These are phyloP conservation scores for Phytopythium boreale DNA, from an alignment of 352 stramenopile genomes.

Conservation along the genomic window DNA sequence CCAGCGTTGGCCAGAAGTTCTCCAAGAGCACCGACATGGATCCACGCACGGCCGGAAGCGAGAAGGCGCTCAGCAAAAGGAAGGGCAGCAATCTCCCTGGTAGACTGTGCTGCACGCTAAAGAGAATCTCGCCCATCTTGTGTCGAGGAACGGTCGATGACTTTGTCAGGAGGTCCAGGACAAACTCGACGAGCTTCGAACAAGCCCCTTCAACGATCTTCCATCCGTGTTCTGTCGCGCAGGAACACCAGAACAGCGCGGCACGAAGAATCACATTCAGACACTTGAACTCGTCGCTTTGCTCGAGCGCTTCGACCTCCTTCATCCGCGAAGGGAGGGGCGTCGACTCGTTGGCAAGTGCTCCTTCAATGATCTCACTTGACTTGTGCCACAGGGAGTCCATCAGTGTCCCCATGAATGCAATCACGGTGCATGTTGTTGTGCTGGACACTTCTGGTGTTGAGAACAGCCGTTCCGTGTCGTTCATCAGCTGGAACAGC, in stretches of 20 bases:
- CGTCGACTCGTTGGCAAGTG: conserved; percentile 7
- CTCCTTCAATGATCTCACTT: conserved; percentile 14
- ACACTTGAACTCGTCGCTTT: conserved; percentile 69
- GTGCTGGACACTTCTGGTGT: conserved; percentile 10
- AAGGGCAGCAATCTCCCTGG: conserved; percentile 75
- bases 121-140: conserved; percentile 18
- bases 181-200: conserved; percentile 52
- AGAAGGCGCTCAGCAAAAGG: conserved; percentile 61
- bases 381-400: conserved; percentile 41
- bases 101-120: conserved; percentile 56
- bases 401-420: conserved; percentile 63
- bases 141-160: conserved; percentile 13
- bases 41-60: conserved; percentile 54
- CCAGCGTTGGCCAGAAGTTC: conserved; percentile 45
- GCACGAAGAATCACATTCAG: conserved; percentile 75
- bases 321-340: conserved; percentile 4
- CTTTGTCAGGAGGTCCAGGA: conserved; percentile 32
- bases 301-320: conserved; percentile 44
- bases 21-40: conserved; percentile 32
- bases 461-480: conserved; percentile 29
- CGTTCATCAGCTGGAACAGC: conserved; percentile 77
- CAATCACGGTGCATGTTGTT: conserved; percentile 21
- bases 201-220: conserved; percentile 48
- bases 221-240: conserved; percentile 45
- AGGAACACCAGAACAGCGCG: conserved; percentile 73